Percentiles rank a stretch among this genome's conserved stretches.
phyloP scores from a whole-genome alignment of 1,284 basidiomycete genomes.

The Inonotus hispidus region DNA sequence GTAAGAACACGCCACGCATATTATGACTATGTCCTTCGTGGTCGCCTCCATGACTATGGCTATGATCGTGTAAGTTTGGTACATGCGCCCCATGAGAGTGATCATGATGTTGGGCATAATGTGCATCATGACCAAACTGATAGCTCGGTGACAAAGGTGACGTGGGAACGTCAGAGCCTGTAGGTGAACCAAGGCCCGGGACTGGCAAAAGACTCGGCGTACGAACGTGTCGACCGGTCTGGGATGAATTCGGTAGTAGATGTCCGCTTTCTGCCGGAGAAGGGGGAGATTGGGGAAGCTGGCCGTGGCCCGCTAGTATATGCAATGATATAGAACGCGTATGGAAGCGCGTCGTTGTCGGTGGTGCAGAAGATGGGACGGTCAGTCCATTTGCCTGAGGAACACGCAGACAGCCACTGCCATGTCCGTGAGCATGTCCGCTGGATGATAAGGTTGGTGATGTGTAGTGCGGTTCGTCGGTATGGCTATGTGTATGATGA shows the following conservation, averaged over 20 bases:
- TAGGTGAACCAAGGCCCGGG: conserved; percentile 7
- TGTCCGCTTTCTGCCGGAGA: background rate
- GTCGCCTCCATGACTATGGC: conserved; percentile 42
- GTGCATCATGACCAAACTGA: conserved; percentile 55
- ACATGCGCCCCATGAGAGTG: conserved; percentile 33
- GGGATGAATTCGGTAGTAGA: background rate
- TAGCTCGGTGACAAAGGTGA: conserved; percentile 58
- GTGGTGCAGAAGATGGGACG: conserved; percentile 10
- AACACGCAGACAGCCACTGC: background rate
- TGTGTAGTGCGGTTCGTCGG: background rate
- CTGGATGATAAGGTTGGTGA: conserved; percentile 8
- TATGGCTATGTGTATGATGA: conserved; percentile 6
- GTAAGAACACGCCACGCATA: conserved; percentile 98
- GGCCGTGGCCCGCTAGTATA: conserved; percentile 4
- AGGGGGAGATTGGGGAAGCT: background rate
- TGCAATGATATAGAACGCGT: conserved; percentile 17
- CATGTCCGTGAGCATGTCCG: background rate
- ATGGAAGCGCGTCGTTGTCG: conserved; percentile 14
- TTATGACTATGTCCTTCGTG: conserved; percentile 92
- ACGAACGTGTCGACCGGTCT: conserved; percentile 4
- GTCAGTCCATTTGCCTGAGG: background rate
- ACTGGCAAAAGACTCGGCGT: conserved; percentile 12
- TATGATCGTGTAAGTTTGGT: conserved; percentile 52
- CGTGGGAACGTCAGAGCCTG: conserved; percentile 5
- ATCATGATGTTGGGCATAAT: conserved; percentile 51